A percentile compares a stretch with the other conserved stretches of the same genome.
Evolutionary conservation across 352 stramenopile species (phyloP).

Genomic region (Pythium sukuiense): DNA sequence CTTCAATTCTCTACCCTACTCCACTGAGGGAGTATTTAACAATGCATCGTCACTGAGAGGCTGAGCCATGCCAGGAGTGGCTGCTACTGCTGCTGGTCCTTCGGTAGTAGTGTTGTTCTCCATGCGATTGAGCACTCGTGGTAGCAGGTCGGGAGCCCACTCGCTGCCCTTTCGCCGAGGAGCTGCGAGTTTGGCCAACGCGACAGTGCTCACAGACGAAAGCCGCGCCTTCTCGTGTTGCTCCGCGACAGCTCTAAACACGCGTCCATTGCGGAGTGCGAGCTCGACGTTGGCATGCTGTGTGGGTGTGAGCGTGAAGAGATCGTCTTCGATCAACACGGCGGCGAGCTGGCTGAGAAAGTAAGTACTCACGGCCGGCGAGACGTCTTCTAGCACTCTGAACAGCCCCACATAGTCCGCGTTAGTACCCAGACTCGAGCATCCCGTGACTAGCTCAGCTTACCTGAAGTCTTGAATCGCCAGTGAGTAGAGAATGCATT

Average conservation of each 20-base stretch:
- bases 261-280: conserved; percentile 50
- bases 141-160: conserved; percentile 69
- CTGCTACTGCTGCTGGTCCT: too few species aligned
- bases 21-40: not conserved
- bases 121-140: conserved; percentile 60
- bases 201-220: conserved; percentile 56
- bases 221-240: conserved; percentile 55
- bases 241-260: conserved; percentile 62
- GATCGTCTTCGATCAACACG: conserved; percentile 68
- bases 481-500: conserved; percentile 83
- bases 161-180: conserved; percentile 62
- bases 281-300: conserved; percentile 57
- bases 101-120: conserved; percentile 13
- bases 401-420: not conserved
- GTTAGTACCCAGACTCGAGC: too few species aligned
- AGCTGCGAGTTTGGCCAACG: conserved; percentile 62
- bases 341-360: conserved; percentile 78
- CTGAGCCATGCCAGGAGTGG: not conserved
- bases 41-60: not conserved
- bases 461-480: conserved; percentile 77
- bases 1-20: not conserved
- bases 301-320: conserved; percentile 48
- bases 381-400: conserved; percentile 63
- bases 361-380: conserved; percentile 75
- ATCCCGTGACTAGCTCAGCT: conserved; percentile 8